Base-by-base conservation (phyloP, 768 basidiomycete genomes). In the Mycena epipterygia region DNA sequence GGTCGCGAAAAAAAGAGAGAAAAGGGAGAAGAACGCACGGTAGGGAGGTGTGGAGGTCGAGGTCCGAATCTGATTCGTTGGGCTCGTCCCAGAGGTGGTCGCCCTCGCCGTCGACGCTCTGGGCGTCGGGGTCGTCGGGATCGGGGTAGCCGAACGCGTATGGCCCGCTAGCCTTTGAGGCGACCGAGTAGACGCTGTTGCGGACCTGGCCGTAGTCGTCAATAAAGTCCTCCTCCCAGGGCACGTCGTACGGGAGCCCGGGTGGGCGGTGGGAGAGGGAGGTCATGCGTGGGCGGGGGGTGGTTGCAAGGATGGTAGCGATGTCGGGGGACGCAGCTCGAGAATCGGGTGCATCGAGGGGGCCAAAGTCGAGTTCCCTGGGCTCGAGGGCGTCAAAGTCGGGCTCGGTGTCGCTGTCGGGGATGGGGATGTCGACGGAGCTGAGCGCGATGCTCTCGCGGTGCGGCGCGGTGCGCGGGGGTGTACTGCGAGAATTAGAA, bases 31-130 rank as follows among this genome's bases (percentile, higher is more conserved):
- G 67, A 12, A 88, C 91, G 79, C 74, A 91, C 91, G 91, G 90
- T 12, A 92, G 76, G 0, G 91, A 90, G 1, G 91, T 92, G 73
- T 91, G 90, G 35, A 92, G 74, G 79, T 92, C 91, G 57, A 92
- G 76, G 77, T 89, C 90, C 21, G 90, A 91, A 80, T 91, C 90
- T 1, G 85, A 85, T n/a, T 88, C 88, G 29, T 81, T 80, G 0
- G 68, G 84, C 13, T 78, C 82, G 6, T 78, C 79, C 37, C 78
- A 81, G 53, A 75, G 71, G 30, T 73, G 57, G n/a, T 64, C 77
- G 30, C 72, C 42, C 46, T 75, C 70, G 51, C 71, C 74, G 58
- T 74, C 78, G 41, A 77, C 51, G 29, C 71, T 55, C 25, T 37
- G 67, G 37, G 61, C 72, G 39, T 68, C 73, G 0, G 69, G 69